These are phyloP conservation scores for Clitopilus passeckerianus DNA, from an alignment of 768 basidiomycete species.

Conservation along the genomic window DNA sequence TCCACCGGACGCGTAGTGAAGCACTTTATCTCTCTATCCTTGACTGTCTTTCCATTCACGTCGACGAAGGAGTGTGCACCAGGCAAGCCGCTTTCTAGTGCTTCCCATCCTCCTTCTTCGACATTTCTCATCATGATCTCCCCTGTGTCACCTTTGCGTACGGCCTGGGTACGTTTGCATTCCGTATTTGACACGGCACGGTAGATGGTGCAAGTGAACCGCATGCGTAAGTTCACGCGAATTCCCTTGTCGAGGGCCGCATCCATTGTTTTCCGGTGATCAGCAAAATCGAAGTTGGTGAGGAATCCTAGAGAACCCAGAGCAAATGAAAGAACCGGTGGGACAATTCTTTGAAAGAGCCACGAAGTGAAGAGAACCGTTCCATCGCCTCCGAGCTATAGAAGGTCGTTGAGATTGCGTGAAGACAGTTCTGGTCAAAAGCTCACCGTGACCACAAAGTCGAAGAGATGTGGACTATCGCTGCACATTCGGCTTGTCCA, in stretches of 20 bases:
- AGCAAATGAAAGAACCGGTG: conserved; percentile 97
- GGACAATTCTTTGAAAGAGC: conserved; percentile 97
- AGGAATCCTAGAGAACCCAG: conserved; percentile 96
- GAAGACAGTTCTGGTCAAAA: neutral
- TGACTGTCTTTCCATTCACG: conserved; percentile 38
- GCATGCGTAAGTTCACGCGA: conserved; percentile 96
- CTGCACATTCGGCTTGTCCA: conserved; percentile 98
- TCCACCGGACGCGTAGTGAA: conserved; percentile 93
- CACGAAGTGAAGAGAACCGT: conserved; percentile 99
- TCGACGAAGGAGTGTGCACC: conserved; percentile 37
- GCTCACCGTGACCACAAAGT: conserved; percentile 94
- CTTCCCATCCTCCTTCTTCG: conserved; percentile 92
- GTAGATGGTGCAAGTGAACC: conserved; percentile 98
- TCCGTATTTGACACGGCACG: conserved; percentile 79
- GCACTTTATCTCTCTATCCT: conserved; percentile 98
- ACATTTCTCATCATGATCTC: conserved; percentile 96
- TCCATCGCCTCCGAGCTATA: conserved; percentile 93
- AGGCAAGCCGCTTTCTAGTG: conserved; percentile 77
- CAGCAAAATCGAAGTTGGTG: conserved; percentile 91
- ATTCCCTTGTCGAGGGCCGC: conserved; percentile 88
- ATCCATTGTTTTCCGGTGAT: conserved; percentile 83
- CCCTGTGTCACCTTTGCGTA: conserved; percentile 90
- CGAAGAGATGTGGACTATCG: conserved; percentile 86
- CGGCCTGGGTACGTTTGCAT: conserved; percentile 67
- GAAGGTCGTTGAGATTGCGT: neutral